Base-by-base conservation (phyloP, 78 protist species). In the Dictyostelium firmibasis region DNA sequence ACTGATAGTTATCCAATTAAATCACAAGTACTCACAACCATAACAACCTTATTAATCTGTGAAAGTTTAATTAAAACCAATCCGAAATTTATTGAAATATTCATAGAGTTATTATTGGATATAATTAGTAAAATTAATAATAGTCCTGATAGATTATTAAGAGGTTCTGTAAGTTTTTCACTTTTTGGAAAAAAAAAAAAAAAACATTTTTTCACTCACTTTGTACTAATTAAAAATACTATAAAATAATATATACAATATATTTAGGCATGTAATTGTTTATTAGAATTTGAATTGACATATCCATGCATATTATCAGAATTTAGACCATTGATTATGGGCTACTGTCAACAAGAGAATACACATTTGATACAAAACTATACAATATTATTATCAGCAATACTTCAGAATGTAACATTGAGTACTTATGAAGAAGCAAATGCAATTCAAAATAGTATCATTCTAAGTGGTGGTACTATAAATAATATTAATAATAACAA, bases 281-380 rank as follows among this genome's bases (percentile, higher is more conserved):
- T 89, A 33, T 36, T 89, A 53, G 94, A 89, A 69, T 69, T 89
- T 72, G 94, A 89, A 33, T n/a, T 81, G 20, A 89, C 94, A 7
- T 89, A 89, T 33, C 94, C 94, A 23, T 81, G 94, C 70, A 43
- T 89, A n/a, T 31, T 89, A 23, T 69, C 88, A 31, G n/a, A 78
- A 41, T 89, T 69, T 81, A 60, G 33, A 27, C 81, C 86, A 43
- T 27, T 79, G 10, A 14, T 89, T 29, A 67, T 43, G n/a, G 6
- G 25, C 1, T 81, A 89, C 44, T 20, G 77, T 33, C 94, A 89
- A 69, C 35, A 16, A 25, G 94, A 89, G 36, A 81, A 81, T 31
- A 69, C 94, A 11, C 94, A 89, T 81, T 41, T 89, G 23, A 89
- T 89, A 13, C 94, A 89, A 70, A 38, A 23, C 0, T 89, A 89